Percentiles rank a stretch among this genome's conserved stretches.
These are phyloP conservation scores for Spergularia marina DNA, from an alignment of 148 eudicot genomes.

Conservation along the genomic window DNA sequence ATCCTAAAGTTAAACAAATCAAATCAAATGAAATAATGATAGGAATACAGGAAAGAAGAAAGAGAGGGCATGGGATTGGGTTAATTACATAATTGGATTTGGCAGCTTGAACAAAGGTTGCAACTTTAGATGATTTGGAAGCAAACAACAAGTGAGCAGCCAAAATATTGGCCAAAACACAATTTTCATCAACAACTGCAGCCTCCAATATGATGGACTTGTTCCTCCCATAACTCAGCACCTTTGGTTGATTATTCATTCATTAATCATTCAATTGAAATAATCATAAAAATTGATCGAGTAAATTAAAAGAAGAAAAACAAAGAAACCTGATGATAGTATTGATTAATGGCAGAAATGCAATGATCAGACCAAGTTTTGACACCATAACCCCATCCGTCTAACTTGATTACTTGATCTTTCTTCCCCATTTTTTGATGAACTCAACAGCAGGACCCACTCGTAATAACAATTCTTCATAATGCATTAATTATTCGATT, in stretches of 20 bases:
- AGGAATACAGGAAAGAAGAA: not conserved
- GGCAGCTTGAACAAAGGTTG: constrained; percentile 52
- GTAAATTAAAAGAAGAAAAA: not conserved
- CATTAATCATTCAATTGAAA: not conserved
- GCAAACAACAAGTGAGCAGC: constrained; percentile 54
- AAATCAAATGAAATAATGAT: not conserved
- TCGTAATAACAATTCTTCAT: too few species aligned
- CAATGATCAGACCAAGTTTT: constrained; percentile 65
- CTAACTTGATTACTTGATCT: constrained; percentile 35
- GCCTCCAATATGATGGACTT: constrained; percentile 71
- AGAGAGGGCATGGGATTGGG: not conserved
- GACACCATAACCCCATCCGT: constrained; percentile 74
- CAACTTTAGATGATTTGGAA: constrained; percentile 37
- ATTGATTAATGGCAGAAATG: constrained; percentile 69
- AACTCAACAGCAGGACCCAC: too few species aligned
- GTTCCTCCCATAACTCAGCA: constrained; percentile 67
- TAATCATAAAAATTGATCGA: too few species aligned
- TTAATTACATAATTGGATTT: constrained; percentile 48
- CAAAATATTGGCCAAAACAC: constrained; percentile 73
- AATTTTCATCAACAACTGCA: constrained; percentile 51
- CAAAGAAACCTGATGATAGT: constrained; percentile 60
- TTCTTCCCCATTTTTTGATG: constrained; percentile 19
- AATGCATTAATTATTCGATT: too few species aligned
- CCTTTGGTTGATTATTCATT: constrained; percentile 36
- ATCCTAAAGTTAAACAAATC: constrained; percentile 40